Conservation (phyloP, 1,284 basidiomycete genomes). For the Pholiota adiposa region DNA sequence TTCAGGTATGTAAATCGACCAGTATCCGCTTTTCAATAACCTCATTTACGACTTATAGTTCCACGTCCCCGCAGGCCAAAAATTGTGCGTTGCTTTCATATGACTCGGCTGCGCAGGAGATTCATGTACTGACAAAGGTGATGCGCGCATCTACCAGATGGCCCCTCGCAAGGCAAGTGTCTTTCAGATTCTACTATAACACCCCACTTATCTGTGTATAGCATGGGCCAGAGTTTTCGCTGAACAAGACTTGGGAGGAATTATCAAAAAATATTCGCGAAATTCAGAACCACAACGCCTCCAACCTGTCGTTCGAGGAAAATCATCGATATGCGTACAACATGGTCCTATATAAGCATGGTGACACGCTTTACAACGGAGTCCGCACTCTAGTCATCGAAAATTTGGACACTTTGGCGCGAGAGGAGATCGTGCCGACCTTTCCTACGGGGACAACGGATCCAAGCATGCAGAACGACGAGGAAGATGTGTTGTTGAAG, state of each 20-base stretch:
- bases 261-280: slow-evolving; percentile 87
- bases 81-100: slow-evolving; percentile 45
- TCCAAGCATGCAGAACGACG: slow-evolving; percentile 66
- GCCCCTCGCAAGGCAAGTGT: slow-evolving; percentile 44
- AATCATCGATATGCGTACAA: slow-evolving; percentile 95
- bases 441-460: slow-evolving; percentile 74
- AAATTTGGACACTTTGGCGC: slow-evolving; percentile 84
- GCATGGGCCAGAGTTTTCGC: slow-evolving; percentile 72
- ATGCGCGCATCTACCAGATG: slow-evolving; percentile 26
- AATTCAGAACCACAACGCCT: slow-evolving; percentile 95
- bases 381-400: slow-evolving; percentile 80
- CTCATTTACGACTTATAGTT: slow-evolving; percentile 31
- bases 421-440: slow-evolving; percentile 78
- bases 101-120: slow-evolving; percentile 1
- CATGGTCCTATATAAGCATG: slow-evolving; percentile 88
- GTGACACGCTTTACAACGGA: slow-evolving; percentile 89
- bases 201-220: slow-evolving; percentile 28
- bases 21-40: slow-evolving; percentile 4
- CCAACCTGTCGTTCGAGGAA: slow-evolving; percentile 94
- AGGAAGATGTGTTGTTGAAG: slow-evolving; percentile 86
- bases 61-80: slow-evolving; percentile 49
- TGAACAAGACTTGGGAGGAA: slow-evolving; percentile 76
- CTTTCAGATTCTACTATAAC: neutral
- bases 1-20: slow-evolving; percentile 37
- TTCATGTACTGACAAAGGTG: slow-evolving; percentile 12